Conservation (phyloP, 768 basidiomycete genomes). For the Lentinula guzmanii region DNA sequence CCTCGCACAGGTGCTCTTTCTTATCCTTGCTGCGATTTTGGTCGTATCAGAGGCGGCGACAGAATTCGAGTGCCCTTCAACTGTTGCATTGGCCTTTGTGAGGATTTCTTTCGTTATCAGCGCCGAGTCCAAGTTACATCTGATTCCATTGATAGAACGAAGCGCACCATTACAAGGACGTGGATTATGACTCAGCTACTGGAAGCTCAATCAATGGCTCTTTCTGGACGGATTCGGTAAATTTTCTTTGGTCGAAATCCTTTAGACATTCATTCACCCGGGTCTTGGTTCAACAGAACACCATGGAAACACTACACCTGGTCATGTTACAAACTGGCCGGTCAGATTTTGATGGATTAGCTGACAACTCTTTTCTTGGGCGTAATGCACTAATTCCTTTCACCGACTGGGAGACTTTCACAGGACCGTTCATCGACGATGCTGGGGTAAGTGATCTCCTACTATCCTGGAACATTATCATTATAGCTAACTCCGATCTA, state of each 20-base stretch:
- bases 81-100: background rate
- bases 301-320: constrained; percentile 51
- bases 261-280: background rate
- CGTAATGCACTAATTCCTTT: constrained; percentile 29
- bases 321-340: constrained; percentile 46
- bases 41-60: background rate
- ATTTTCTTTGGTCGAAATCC: constrained; percentile 5
- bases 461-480: background rate
- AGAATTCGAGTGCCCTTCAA: background rate
- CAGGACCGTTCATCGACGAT: constrained; percentile 47
- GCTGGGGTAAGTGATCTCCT: constrained; percentile 32
- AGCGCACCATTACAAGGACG: background rate
- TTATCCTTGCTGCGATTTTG: background rate
- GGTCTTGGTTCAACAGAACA: constrained; percentile 30
- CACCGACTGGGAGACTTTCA: constrained; percentile 37
- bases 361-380: constrained; percentile 41
- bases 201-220: constrained; percentile 43
- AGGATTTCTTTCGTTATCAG: background rate
- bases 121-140: background rate
- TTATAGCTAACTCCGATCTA: constrained; percentile 10
- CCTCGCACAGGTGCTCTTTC: background rate
- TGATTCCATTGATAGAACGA: background rate
- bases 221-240: constrained; percentile 53
- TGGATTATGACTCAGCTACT: constrained; percentile 30
- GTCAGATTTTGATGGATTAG: constrained; percentile 30